phyloP scores from a whole-genome alignment of 805 yeast genomes.

The Wickerhamomyces hampshirensis region DNA sequence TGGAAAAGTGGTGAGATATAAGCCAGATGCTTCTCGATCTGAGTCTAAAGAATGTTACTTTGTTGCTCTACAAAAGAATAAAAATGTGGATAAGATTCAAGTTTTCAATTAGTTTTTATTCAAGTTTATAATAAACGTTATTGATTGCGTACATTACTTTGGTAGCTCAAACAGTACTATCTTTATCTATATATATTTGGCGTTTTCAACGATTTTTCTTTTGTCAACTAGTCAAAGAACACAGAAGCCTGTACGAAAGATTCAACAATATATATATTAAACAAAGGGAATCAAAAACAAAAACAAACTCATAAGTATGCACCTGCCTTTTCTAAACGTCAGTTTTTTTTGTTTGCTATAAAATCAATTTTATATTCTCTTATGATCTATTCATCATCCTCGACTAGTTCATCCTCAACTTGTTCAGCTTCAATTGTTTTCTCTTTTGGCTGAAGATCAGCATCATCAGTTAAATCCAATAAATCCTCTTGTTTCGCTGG shows the following conservation, averaged over 20 bases:
- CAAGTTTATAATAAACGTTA: not conserved
- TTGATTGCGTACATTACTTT: not conserved
- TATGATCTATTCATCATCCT: slow-evolving; percentile 3
- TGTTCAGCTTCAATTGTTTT: slow-evolving; percentile 10
- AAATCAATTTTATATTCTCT: no score
- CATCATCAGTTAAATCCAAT: slow-evolving; percentile 35
- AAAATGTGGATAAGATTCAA: slow-evolving; percentile 35
- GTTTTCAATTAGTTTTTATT: slow-evolving; percentile 31
- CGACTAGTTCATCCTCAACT: slow-evolving; percentile 6
- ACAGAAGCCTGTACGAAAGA: no score
- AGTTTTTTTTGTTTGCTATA: no score
- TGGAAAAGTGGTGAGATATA: slow-evolving; percentile 56
- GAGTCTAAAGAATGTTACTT: slow-evolving; percentile 84
- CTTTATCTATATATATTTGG: no score
- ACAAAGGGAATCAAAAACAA: no score
- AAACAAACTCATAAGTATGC: no score
- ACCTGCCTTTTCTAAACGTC: no score
- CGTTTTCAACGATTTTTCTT: no score
- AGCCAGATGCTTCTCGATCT: slow-evolving; percentile 75
- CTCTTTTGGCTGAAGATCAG: slow-evolving; percentile 12
- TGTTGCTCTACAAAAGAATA: slow-evolving; percentile 53
- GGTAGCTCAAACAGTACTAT: not conserved
- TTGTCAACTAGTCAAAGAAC: no score
- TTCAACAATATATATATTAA: no score
- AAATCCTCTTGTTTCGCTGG: slow-evolving; percentile 32